Base-by-base conservation (phyloP, 2,329 filamentous ascomycete species). In the Trichoderma pleuroti region DNA sequence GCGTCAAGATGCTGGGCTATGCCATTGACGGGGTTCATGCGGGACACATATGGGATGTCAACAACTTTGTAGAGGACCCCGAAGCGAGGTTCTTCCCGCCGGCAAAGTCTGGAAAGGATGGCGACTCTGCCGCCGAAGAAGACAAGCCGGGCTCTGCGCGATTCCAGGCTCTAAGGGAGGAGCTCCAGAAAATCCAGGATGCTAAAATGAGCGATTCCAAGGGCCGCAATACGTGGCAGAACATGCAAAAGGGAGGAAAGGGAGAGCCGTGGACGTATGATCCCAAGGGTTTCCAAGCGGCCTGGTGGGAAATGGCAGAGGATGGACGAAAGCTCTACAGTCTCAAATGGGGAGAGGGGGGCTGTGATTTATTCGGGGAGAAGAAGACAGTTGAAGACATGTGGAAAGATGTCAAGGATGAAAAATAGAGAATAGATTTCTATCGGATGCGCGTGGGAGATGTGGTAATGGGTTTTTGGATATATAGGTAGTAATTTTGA, bases 251-350 rank as follows among this genome's bases (percentile, higher is more conserved):
- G 26, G 68, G 68, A 32, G 68, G 68, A 24, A 54, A 70, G 34
- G 68, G 68, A 28, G 68, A 70, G 24, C 68, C 68, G 3, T 70
- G 68, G 68, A 70, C 68, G 1, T 70, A 70, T 59, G 68, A 70
- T 11, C 68, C 68, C 7, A 26, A 26, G 1, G 68, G 68, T n/a
- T 70, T 70, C 26, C 62, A 70, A 9, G 26, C 26, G 26, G 61
- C 68, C 2, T 70, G 68, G 68, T 70, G 68, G 68, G 61, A 70
- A 49, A 70, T 57, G 49, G 68, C 68, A 3, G 68, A 66, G 32
- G 36, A 46, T 21, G 68, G 68, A 7, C 49, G 52, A 4, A 70
- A 49, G 52, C 36, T 70, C 0, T 70, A 34, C 24, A 56, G 54
- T 14, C 24, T 60, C 28, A 70, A 70, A 59, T 67, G 68, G 68